Evolutionary conservation across 2,329 filamentous ascomycete species (phyloP), one percentile per base, ranked within the genome.

Genomic region (Tothia fuscella): DNA sequence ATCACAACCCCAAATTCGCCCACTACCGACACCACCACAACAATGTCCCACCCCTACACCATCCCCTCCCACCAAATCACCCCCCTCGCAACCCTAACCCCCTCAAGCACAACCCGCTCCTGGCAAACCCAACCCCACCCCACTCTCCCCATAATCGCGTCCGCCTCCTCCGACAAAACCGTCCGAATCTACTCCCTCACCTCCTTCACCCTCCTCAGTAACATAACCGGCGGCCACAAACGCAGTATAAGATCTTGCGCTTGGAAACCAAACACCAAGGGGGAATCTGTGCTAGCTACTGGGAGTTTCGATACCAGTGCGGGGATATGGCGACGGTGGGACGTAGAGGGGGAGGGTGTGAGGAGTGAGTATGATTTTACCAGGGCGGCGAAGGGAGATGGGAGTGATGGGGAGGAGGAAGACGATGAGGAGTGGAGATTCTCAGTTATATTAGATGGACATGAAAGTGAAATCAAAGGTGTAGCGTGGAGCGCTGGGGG

Each of bases 281-380:
- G 68, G 16, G 76, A 79, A 56, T 79, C 83, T 43, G 85, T 89
- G 33, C 73, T 96, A 13, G 88, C 89, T 4, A 94, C 88, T 0
- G 91, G 86, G 3, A 91, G 82, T 58, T 98, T 98, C 57, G 91
- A 98, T 60, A 81, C 85, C 13, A 93, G 84, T 1, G 88, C 89
- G 2, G 91, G 87, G 1, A 66, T 71, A 25, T 70, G 67, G 67
- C 53, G 65, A 43, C 7, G 74, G 83, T 52, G 93, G 79, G 89
- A 74, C 76, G 50, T 17, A n/a, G 33, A 35, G 24, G 39, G n/a
- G 6, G 6, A 36, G n/a, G 29, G 30, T 6, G 52, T 51, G 31
- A 50, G 49, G 38, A 46, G 31, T 12, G 45, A 35, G 25, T 47
- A 43, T 3, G 59, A 61, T 37, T 60, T 59, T 41, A 61, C 57